A percentile compares a stretch with the other conserved stretches of the same genome.
These are phyloP conservation scores for Leucosporidium scottii DNA, from an alignment of 768 basidiomycete species.

Conservation along the genomic window DNA sequence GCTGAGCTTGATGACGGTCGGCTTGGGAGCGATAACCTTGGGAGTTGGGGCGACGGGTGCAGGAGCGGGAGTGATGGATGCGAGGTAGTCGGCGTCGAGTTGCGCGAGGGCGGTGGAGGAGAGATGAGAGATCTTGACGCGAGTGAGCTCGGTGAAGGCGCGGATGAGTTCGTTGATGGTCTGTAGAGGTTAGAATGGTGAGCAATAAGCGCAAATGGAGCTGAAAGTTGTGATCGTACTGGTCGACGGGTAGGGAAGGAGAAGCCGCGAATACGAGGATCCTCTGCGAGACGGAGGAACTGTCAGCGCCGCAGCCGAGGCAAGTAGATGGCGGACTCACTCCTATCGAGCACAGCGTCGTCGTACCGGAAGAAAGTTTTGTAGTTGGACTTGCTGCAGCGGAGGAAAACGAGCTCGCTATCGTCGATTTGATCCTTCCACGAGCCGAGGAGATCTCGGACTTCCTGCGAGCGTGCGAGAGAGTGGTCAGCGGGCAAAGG, in stretches of 20 bases:
- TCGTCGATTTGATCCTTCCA: conserved; percentile 80
- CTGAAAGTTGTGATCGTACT: conserved; percentile 47
- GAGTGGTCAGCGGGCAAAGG: conserved; percentile 4
- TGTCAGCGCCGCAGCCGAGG: neutral
- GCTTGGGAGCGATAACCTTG: conserved; percentile 43
- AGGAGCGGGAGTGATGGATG: conserved; percentile 62
- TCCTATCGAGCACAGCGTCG: conserved; percentile 64
- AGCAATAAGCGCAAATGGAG: neutral
- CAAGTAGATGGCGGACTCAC: conserved; percentile 33
- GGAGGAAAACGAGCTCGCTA: conserved; percentile 87
- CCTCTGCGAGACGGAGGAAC: conserved; percentile 43
- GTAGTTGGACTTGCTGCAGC: conserved; percentile 78
- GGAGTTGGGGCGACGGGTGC: conserved; percentile 36
- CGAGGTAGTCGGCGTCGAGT: conserved; percentile 82
- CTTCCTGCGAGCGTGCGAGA: conserved; percentile 55
- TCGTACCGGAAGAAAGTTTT: conserved; percentile 87
- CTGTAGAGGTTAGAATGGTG: conserved; percentile 43
- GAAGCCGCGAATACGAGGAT: conserved; percentile 76
- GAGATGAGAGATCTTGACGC: conserved; percentile 74
- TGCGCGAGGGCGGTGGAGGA: conserved; percentile 74
- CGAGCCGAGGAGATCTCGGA: conserved; percentile 68
- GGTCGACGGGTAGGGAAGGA: conserved; percentile 95
- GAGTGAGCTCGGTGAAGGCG: conserved; percentile 76
- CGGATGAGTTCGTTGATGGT: conserved; percentile 84
- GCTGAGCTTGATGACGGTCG: conserved; percentile 55